A percentile compares a stretch with the other conserved stretches of the same genome.
Evolutionary conservation across 2,329 filamentous ascomycete species (phyloP).

Genomic region (Talaromyces verruculosus): DNA sequence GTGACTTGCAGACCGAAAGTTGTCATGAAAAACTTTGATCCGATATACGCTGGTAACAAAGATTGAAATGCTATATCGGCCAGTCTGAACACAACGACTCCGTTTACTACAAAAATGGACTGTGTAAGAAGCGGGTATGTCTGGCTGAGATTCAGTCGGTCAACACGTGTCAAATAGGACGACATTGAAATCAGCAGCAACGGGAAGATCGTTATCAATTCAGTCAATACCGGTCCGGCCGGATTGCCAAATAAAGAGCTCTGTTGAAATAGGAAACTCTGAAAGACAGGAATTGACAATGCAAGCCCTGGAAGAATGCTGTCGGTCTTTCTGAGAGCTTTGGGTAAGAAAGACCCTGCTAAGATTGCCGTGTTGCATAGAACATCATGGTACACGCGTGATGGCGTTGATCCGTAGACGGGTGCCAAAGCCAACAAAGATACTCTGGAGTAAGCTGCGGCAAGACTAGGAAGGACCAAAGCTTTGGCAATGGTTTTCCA

Average conservation of each 20-base stretch:
- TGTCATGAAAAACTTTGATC: conserved; percentile 64
- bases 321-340: conserved; percentile 51
- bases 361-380: conserved; percentile 67
- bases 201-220: conserved; percentile 70
- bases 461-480: conserved; percentile 39
- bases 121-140: conserved; percentile 59
- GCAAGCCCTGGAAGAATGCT: conserved; percentile 69
- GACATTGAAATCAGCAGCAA: conserved; percentile 64
- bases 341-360: conserved; percentile 64
- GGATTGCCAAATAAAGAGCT: conserved; percentile 66
- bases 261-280: conserved; percentile 67
- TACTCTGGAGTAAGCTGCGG: conserved; percentile 43
- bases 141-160: conserved; percentile 63
- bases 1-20: conserved; percentile 70
- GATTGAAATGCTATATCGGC: conserved; percentile 44
- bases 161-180: conserved; percentile 40
- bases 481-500: conserved; percentile 29
- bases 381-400: conserved; percentile 68
- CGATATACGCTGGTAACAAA: conserved; percentile 55
- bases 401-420: conserved; percentile 81
- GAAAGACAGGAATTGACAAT: conserved; percentile 69
- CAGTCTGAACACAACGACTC: conserved; percentile 63
- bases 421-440: conserved; percentile 73
- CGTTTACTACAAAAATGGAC: conserved; percentile 36
- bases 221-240: conserved; percentile 73